Evolutionary conservation across 2,329 filamentous ascomycete species (phyloP).

Genomic region (Orbilia oligospora): DNA sequence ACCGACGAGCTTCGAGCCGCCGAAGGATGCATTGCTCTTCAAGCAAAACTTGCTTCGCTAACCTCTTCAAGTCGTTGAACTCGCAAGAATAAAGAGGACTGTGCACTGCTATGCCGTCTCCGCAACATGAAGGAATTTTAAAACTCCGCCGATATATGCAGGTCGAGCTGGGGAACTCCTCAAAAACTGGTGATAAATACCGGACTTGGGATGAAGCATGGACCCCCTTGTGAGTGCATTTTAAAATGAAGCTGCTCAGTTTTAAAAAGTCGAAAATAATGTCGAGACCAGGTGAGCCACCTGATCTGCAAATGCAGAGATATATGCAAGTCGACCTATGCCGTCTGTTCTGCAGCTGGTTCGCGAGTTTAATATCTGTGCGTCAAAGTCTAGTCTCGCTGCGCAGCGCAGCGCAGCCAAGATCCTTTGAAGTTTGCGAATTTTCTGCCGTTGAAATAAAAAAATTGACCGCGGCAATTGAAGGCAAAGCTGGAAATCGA

Average conservation of each 20-base stretch:
- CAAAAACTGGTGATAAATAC: conserved; percentile 2
- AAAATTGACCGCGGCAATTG: conserved; percentile 34
- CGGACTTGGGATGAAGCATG: conserved; percentile 1
- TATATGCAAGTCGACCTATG: conserved; percentile 25
- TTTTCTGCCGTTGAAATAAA: conserved; percentile 14
- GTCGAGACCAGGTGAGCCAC: conserved; percentile 5
- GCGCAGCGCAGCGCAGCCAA: neutral
- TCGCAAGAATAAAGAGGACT: conserved; percentile 7
- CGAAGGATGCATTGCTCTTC: neutral
- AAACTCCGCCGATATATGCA: conserved; percentile 22
- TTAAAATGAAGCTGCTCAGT: conserved; percentile 19
- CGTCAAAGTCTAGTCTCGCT: conserved; percentile 6
- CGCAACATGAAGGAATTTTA: conserved; percentile 3
- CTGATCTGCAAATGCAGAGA: conserved; percentile 31
- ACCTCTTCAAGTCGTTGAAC: neutral
- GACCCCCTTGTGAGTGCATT: conserved; percentile 7
- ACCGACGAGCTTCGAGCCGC: neutral
- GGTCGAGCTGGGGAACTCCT: conserved; percentile 16
- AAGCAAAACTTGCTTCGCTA: conserved; percentile 1
- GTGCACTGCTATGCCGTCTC: conserved; percentile 29
- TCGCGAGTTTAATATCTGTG: conserved; percentile 30
- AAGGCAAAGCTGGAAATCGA: conserved; percentile 24
- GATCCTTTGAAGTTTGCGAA: conserved; percentile 19
- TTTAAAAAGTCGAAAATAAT: conserved; percentile 22
- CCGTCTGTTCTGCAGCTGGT: conserved; percentile 8